Conservation (phyloP, 805 yeast species). For the Isabelozyma rhagii region DNA sequence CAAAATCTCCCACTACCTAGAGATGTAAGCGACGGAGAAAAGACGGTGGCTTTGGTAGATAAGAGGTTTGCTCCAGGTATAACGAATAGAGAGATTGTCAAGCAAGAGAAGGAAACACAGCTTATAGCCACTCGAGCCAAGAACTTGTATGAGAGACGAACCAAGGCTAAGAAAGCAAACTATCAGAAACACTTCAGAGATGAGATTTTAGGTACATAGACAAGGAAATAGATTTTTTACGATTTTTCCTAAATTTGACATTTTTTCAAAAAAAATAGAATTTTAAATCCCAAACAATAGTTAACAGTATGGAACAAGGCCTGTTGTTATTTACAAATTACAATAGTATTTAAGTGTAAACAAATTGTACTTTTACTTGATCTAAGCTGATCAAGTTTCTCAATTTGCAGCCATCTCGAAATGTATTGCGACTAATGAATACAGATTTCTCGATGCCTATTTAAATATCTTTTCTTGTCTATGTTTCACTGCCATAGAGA, state of each 20-base stretch:
- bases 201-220: conserved; percentile 25
- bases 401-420: not conserved
- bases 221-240: not conserved
- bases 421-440: too few relatives aligned
- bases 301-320: too few relatives aligned
- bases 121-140: conserved; percentile 17
- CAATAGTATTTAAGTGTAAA: too few relatives aligned
- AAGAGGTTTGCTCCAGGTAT: conserved; percentile 45
- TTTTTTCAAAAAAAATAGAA: not conserved
- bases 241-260: not conserved
- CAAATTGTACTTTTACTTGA: too few relatives aligned
- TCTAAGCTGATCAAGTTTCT: too few relatives aligned
- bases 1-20: conserved; percentile 43
- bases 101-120: conserved; percentile 30
- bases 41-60: conserved; percentile 76
- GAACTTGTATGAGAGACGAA: conserved; percentile 21
- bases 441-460: too few relatives aligned
- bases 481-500: too few relatives aligned
- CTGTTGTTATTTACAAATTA: too few relatives aligned
- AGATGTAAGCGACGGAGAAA: conserved; percentile 55
- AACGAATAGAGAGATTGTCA: conserved; percentile 21
- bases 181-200: conserved; percentile 38
- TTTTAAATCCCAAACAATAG: not conserved
- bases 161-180: conserved; percentile 25
- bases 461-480: too few relatives aligned